Evolutionary conservation across 768 basidiomycete species (phyloP).

Genomic region (Trametes cinnabarina): DNA sequence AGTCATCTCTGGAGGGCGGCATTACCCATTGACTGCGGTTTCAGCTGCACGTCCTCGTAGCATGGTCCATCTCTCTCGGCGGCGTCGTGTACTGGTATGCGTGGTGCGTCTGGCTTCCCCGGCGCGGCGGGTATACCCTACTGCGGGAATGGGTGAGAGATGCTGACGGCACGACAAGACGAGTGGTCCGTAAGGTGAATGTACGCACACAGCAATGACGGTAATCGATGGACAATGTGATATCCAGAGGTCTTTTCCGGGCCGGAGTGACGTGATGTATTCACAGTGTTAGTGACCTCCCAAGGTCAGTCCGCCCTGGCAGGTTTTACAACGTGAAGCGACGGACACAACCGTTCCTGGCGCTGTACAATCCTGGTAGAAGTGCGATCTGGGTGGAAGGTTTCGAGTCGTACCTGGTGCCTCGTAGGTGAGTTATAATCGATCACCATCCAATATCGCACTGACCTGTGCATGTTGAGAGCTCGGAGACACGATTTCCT

Average conservation of each 20-base stretch:
- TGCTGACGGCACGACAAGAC: conserved; percentile 56
- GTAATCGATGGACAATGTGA: background rate
- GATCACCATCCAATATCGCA: too few relatives aligned
- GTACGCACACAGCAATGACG: background rate
- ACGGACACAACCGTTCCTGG: too few relatives aligned
- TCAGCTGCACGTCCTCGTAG: conserved; percentile 33
- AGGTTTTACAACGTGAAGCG: too few relatives aligned
- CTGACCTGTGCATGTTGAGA: too few relatives aligned
- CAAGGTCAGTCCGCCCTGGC: too few relatives aligned
- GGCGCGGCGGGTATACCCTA: conserved; percentile 27
- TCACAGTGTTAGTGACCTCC: too few relatives aligned
- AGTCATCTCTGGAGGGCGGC: background rate
- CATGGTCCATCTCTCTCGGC: conserved; percentile 22
- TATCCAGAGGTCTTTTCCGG: too few relatives aligned
- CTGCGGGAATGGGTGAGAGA: conserved; percentile 27
- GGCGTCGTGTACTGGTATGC: conserved; percentile 35
- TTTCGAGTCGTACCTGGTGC: too few relatives aligned
- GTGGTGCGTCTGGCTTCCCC: conserved; percentile 28
- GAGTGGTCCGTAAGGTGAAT: conserved; percentile 44
- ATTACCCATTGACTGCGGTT: background rate
- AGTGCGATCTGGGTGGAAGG: too few relatives aligned
- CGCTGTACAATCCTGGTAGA: too few relatives aligned
- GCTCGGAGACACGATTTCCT: background rate
- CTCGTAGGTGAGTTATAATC: too few relatives aligned
- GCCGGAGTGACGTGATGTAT: too few relatives aligned